Evolutionary conservation across 345 rosid genomes (phyloP).

Genomic region (Citrus cavaleriei): DNA sequence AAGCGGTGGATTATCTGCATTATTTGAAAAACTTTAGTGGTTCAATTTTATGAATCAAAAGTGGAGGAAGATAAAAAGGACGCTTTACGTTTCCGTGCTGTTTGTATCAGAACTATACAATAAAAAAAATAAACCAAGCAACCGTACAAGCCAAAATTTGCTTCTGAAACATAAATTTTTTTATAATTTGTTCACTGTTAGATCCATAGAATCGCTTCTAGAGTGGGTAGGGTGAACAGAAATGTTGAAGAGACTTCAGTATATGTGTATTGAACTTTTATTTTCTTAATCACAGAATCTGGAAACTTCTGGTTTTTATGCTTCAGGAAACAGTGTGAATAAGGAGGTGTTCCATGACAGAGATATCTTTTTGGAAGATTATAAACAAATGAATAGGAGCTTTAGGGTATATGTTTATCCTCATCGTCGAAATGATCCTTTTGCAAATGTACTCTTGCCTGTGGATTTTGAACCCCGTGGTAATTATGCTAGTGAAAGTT

Average conservation of each 20-base stretch:
- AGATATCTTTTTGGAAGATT: constrained; percentile 47
- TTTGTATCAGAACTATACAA: not conserved
- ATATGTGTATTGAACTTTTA: not conserved
- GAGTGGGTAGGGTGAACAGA: not conserved
- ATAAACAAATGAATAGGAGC: constrained; percentile 51
- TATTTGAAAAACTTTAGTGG: not conserved
- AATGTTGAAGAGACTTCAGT: not conserved
- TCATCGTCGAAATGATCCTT: constrained; percentile 44
- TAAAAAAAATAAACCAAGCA: not conserved
- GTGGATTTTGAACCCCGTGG: constrained; percentile 44
- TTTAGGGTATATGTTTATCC: constrained; percentile 56
- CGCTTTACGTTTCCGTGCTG: not conserved
- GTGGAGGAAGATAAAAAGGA: no score
- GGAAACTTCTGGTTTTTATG: constrained; percentile 31
- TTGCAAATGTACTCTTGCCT: constrained; percentile 43
- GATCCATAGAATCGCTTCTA: not conserved
- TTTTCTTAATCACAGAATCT: constrained; percentile 12
- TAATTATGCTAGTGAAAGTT: constrained; percentile 60
- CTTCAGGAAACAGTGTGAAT: constrained; percentile 39
- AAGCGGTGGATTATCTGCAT: not conserved
- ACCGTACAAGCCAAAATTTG: not conserved
- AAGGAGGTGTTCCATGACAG: constrained; percentile 42
- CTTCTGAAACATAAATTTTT: not conserved
- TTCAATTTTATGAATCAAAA: not conserved
- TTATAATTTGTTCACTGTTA: not conserved